Base-by-base conservation (phyloP, 2,329 filamentous ascomycete species). In the Juglanconis oblonga region DNA sequence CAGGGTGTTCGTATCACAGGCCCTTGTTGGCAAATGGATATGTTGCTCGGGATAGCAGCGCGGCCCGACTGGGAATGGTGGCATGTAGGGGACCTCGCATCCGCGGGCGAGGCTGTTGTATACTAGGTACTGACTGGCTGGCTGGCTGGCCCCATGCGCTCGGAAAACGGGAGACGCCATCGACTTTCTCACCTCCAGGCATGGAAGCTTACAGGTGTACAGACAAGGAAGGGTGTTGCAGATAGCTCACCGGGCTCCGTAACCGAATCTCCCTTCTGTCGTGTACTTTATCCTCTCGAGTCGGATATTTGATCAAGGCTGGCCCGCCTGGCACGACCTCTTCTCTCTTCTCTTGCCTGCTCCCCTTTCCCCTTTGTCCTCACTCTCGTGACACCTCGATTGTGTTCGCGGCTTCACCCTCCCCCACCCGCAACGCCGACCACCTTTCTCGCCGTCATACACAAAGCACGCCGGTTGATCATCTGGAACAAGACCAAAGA, bases 401-500 rank as follows among this genome's bases (percentile, higher is more conserved):
- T 32, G 9, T 47, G 36, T 38, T 33, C 11, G 17, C 33, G 32
- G 13, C 4, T 40, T 31, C 24, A 9, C n/a, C n/a, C 11, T 29
- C 5, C n/a, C 3, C n/a, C 24, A 10, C 33, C 36, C 13, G 44
- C 32, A 24, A 24, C 24, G 24, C 24, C 24, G 24, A 14, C 14
- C 24, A 32, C 44, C 49, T 17, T 11, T 38, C 35, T n/a, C 29
- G 17, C 10, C 3, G 32, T 36, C 17, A 47, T 24, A 45, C 14
- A 52, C 42, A 48, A 13, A 40, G 49, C 55, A 56, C 52, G 59
- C 49, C 52, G 59, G 55, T 42, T 44, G 11, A 56, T 42, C 52
- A 44, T 56, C 53, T 52, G 55, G 52, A 50, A 47, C 40, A 31
- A 61, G 62, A 51, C 63, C 51, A 55, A 66, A 65, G 58, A 69